phyloP scores from a whole-genome alignment of 257 asterid species.

The Nemophila menziesii region DNA sequence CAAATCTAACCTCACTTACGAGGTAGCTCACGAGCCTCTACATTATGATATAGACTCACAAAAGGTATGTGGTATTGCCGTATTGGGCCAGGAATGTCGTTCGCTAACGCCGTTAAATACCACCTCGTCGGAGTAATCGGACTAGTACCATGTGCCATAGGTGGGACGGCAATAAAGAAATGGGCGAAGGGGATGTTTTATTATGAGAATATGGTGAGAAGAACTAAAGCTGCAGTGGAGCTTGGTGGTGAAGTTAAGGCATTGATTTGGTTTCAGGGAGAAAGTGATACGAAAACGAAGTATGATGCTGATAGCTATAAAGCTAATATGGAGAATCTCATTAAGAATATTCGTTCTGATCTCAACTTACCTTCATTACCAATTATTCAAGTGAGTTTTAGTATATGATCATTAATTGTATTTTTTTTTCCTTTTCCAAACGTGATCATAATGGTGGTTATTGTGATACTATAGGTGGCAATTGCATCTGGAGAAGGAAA shows the following conservation, averaged over 20 bases:
- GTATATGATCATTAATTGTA: too few species aligned
- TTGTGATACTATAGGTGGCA: conserved; percentile 36
- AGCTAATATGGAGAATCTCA: conserved; percentile 44
- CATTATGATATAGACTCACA: conserved; percentile 73
- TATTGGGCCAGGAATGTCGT: conserved; percentile 84
- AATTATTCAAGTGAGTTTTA: conserved; percentile 46
- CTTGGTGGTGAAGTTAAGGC: conserved; percentile 49
- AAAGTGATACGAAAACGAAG: conserved; percentile 64
- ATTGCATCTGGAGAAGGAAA: conserved; percentile 46
- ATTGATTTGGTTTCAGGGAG: conserved; percentile 90
- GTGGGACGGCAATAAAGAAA: conserved; percentile 80
- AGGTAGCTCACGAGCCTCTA: conserved; percentile 67
- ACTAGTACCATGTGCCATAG: conserved; percentile 84
- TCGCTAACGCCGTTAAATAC: conserved; percentile 59
- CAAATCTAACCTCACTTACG: conserved; percentile 47
- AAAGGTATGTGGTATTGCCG: conserved; percentile 85
- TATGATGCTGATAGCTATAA: conserved; percentile 41
- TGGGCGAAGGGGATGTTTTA: conserved; percentile 62
- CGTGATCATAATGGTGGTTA: not conserved
- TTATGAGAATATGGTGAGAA: conserved; percentile 59
- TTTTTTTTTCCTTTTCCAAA: too few species aligned
- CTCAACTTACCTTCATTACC: conserved; percentile 54
- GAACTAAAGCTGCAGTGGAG: conserved; percentile 35
- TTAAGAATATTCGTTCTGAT: conserved; percentile 45
- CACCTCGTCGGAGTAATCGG: conserved; percentile 39